Conservation (phyloP, 257 asterid species). For the Nicotiana benthamiana region DNA sequence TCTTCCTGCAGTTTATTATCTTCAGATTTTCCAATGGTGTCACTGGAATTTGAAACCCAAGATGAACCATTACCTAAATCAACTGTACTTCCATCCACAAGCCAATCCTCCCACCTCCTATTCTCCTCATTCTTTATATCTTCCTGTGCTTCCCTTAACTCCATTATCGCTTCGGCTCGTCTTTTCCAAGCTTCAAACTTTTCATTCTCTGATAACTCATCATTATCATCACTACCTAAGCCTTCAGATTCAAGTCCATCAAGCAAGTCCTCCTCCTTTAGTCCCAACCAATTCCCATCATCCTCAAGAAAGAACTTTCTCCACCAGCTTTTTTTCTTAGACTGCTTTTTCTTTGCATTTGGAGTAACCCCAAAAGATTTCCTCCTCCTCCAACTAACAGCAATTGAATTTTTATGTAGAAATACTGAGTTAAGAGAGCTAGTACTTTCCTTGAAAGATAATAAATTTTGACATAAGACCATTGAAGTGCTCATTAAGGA, state of each 20-base stretch:
- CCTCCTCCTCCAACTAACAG: slow-evolving; percentile 34
- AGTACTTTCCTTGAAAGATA: slow-evolving; percentile 28
- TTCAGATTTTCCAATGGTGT: slow-evolving; percentile 26
- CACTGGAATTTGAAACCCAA: slow-evolving; percentile 51
- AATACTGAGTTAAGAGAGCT: slow-evolving; percentile 19
- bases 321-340: slow-evolving; percentile 77
- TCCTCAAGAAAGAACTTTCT: slow-evolving; percentile 68
- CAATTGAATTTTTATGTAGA: slow-evolving; percentile 15
- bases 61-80: slow-evolving; percentile 42
- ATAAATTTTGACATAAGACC: slow-evolving; percentile 49
- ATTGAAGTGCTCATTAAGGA: slow-evolving; percentile 88
- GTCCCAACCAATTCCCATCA: slow-evolving; percentile 84
- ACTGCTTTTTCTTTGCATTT: slow-evolving; percentile 54
- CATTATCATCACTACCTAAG: slow-evolving; percentile 17
- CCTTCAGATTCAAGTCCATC: slow-evolving; percentile 51
- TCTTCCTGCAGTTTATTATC: slow-evolving; percentile 37
- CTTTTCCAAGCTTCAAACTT: slow-evolving; percentile 95
- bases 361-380: slow-evolving; percentile 46
- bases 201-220: slow-evolving; percentile 60
- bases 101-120: slow-evolving; percentile 96
- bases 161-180: slow-evolving; percentile 88
- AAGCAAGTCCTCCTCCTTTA: slow-evolving; percentile 66
- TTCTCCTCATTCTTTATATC: slow-evolving; percentile 77
- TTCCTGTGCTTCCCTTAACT: slow-evolving; percentile 87
- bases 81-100: slow-evolving; percentile 41